These are phyloP conservation scores for Whalleya microplaca DNA, from an alignment of 2,329 filamentous ascomycete genomes.

Conservation along the genomic window DNA sequence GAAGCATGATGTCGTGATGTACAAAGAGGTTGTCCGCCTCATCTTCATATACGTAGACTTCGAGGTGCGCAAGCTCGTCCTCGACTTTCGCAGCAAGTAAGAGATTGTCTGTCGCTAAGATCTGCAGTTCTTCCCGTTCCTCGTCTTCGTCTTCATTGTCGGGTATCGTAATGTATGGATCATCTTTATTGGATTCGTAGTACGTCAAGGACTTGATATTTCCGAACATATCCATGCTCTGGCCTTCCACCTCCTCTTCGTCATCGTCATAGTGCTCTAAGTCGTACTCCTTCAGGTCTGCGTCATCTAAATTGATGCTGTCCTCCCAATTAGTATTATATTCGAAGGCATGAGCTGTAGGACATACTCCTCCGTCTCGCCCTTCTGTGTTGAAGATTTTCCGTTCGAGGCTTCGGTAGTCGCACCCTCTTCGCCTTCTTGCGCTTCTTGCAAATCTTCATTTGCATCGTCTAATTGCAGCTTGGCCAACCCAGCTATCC, in stretches of 20 bases:
- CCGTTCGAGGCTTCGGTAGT: neutral
- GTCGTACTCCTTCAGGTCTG: slow-evolving; percentile 94
- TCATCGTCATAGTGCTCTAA: slow-evolving; percentile 95
- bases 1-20: slow-evolving; percentile 99
- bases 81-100: slow-evolving; percentile 92
- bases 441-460: slow-evolving; percentile 78
- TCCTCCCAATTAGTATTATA: slow-evolving; percentile 22
- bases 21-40: slow-evolving; percentile 95
- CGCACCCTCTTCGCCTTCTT: slow-evolving; percentile 43
- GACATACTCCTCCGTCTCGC: slow-evolving; percentile 30
- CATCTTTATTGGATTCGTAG: slow-evolving; percentile 90
- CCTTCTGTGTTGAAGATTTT: slow-evolving; percentile 11
- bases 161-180: slow-evolving; percentile 93
- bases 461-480: slow-evolving; percentile 90
- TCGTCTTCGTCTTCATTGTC: slow-evolving; percentile 74
- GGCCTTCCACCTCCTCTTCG: slow-evolving; percentile 67
- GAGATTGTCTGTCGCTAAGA: slow-evolving; percentile 90
- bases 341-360: neutral
- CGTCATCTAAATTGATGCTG: slow-evolving; percentile 66
- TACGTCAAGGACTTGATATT: slow-evolving; percentile 93
- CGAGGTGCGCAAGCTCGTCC: slow-evolving; percentile 93
- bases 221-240: slow-evolving; percentile 89
- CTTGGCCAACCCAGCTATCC: slow-evolving; percentile 75
- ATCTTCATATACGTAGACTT: slow-evolving; percentile 98
- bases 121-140: slow-evolving; percentile 91